Percentiles rank a stretch among this genome's conserved stretches.
These are phyloP conservation scores for Chrysoporthe austroafricana DNA, from an alignment of 2,329 filamentous ascomycete species.

Conservation along the genomic window DNA sequence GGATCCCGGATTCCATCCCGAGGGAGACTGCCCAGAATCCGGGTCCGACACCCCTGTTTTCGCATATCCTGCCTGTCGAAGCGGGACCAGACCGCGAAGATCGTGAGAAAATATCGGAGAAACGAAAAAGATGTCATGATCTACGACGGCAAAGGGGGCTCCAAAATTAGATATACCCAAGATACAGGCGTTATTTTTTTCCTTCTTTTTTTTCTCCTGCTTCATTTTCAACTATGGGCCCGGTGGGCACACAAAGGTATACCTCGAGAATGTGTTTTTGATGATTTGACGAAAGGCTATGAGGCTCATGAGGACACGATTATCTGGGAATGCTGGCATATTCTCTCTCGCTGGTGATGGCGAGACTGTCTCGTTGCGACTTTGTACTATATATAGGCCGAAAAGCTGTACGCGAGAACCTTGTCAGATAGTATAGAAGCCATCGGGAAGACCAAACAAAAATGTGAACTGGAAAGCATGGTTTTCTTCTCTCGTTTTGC, in stretches of 20 bases:
- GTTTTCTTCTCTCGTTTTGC: not conserved
- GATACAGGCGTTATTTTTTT: constrained; percentile 9
- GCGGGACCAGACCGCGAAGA: not conserved
- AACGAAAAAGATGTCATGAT: not conserved
- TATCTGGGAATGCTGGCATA: not conserved
- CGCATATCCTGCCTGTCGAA: not conserved
- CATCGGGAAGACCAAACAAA: not conserved
- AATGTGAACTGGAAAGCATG: not conserved
- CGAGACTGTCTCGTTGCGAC: not conserved
- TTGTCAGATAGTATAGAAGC: constrained; percentile 1
- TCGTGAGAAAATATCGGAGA: not conserved
- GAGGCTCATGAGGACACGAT: not conserved
- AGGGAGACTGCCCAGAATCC: not conserved
- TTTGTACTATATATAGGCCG: constrained; percentile 4
- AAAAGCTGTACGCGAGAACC: constrained; percentile 9
- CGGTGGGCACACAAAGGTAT: not conserved
- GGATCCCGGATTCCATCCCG: not conserved
- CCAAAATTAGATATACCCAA: constrained; percentile 17
- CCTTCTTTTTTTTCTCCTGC: not conserved
- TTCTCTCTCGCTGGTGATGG: not conserved
- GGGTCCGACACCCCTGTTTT: not conserved
- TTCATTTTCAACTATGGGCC: not conserved
- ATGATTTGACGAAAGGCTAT: constrained; percentile 11
- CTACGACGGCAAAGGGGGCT: not conserved
- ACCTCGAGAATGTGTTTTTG: not conserved